phyloP scores from a whole-genome alignment of 495 filamentous ascomycete species.

The Aspergillus carlsbadensis region DNA sequence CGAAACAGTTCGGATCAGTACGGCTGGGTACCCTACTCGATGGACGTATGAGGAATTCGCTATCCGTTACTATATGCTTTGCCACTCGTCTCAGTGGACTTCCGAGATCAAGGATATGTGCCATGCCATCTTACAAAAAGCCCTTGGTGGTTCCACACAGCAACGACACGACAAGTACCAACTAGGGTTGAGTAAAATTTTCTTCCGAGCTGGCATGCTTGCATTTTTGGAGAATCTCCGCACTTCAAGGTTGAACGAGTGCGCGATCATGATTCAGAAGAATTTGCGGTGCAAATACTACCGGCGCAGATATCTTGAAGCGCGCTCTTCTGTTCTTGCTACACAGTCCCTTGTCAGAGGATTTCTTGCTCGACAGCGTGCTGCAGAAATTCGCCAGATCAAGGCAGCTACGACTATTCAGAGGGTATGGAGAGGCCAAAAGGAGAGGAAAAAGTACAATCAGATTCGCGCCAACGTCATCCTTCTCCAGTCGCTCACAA shows the following conservation, averaged over 20 bases:
- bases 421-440: slow-evolving; percentile 88
- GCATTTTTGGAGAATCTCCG: slow-evolving; percentile 94
- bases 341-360: slow-evolving; percentile 76
- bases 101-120: slow-evolving; percentile 93
- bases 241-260: slow-evolving; percentile 85
- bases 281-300: slow-evolving; percentile 95
- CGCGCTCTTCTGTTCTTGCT: slow-evolving; percentile 72
- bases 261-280: slow-evolving; percentile 98
- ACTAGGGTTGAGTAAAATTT: slow-evolving; percentile 94
- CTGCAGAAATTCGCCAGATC: slow-evolving; percentile 76
- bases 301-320: slow-evolving; percentile 85
- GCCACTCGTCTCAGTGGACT: slow-evolving; percentile 87
- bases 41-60: slow-evolving; percentile 99
- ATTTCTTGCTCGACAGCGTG: slow-evolving; percentile 69
- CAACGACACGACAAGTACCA: slow-evolving; percentile 94
- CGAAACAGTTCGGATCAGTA: slow-evolving; percentile 97
- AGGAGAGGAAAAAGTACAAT: slow-evolving; percentile 76
- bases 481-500: slow-evolving; percentile 80
- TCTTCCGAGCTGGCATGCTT: slow-evolving; percentile 98
- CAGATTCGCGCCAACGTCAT: slow-evolving; percentile 78
- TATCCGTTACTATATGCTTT: slow-evolving; percentile 96
- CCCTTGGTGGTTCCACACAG: slow-evolving; percentile 76
- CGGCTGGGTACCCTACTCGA: slow-evolving; percentile 93
- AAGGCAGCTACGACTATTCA: slow-evolving; percentile 94
- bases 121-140: slow-evolving; percentile 83